Conservation (phyloP, 441 rosid genomes). For the Rhodomyrtus psidioides region DNA sequence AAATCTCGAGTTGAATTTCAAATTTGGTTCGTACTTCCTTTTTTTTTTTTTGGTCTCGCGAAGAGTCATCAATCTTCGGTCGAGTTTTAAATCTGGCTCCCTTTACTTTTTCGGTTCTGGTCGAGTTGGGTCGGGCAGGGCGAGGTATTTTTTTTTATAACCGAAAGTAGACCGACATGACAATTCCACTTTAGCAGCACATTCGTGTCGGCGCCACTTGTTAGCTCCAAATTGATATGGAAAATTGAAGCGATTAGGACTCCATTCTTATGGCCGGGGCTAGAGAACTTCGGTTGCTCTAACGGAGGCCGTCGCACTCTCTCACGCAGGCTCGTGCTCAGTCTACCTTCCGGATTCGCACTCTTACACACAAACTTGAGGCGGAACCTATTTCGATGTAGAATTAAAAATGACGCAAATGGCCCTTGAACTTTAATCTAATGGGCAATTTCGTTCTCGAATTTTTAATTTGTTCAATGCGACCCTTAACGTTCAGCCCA, state of each 20-base stretch:
- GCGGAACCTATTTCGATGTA: neutral
- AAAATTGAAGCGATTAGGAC: neutral
- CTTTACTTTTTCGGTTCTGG: too few relatives aligned
- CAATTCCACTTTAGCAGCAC: neutral
- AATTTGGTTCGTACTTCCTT: too few relatives aligned
- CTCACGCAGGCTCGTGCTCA: rapidly evolving
- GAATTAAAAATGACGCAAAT: too few relatives aligned
- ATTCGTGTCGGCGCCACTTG: neutral
- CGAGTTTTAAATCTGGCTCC: too few relatives aligned
- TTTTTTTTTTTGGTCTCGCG: too few relatives aligned
- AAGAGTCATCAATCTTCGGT: too few relatives aligned
- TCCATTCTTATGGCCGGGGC: neutral
- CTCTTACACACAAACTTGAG: neutral
- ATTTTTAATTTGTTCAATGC: too few relatives aligned
- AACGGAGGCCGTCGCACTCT: neutral
- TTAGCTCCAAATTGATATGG: neutral
- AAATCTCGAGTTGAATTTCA: neutral
- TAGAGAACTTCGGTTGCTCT: neutral
- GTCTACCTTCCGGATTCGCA: neutral
- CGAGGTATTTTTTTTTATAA: too few relatives aligned
- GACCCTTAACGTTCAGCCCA: too few relatives aligned
- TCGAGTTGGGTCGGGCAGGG: too few relatives aligned
- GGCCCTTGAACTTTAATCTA: too few relatives aligned
- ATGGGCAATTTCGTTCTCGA: too few relatives aligned
- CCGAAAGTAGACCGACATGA: rapidly evolving